A percentile compares a stretch with the other conserved stretches of the same genome.
These are phyloP conservation scores for Moniliophthora roreri DNA, from an alignment of 1,284 basidiomycete species.

Conservation along the genomic window DNA sequence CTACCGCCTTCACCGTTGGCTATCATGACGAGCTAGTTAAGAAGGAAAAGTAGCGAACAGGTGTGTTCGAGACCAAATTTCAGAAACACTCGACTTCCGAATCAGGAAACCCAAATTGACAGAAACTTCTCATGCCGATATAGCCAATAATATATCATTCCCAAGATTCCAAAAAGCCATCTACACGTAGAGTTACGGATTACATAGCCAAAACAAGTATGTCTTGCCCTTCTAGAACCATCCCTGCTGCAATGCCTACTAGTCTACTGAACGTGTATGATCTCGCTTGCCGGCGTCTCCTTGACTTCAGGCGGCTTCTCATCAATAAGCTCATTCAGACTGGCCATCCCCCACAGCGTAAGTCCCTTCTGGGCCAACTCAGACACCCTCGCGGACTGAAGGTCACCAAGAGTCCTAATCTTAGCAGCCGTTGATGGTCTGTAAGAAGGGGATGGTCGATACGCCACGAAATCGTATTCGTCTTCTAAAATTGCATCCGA, in stretches of 20 bases:
- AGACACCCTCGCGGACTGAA: conserved; percentile 42
- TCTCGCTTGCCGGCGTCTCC: not conserved
- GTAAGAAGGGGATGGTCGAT: conserved; percentile 34
- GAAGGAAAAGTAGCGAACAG: too few relatives aligned
- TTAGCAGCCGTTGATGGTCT: conserved; percentile 36
- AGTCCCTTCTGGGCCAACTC: conserved; percentile 40
- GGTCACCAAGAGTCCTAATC: conserved; percentile 34
- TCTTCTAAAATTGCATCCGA: conserved; percentile 16
- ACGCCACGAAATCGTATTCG: conserved; percentile 47
- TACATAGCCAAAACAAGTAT: too few relatives aligned
- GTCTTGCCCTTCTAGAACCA: too few relatives aligned
- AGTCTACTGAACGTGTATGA: not conserved
- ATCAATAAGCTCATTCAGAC: conserved; percentile 13
- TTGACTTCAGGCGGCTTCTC: conserved; percentile 25
- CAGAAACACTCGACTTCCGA: too few relatives aligned
- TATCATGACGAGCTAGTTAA: conserved; percentile 28
- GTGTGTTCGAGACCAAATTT: too few relatives aligned
- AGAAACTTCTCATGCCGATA: too few relatives aligned
- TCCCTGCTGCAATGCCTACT: too few relatives aligned
- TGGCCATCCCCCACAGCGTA: conserved; percentile 34
- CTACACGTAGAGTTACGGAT: too few relatives aligned
- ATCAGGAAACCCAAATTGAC: too few relatives aligned
- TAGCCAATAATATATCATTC: too few relatives aligned
- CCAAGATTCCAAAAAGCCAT: too few relatives aligned
- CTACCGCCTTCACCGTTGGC: conserved; percentile 33